phyloP scores from a whole-genome alignment of 2,329 filamentous ascomycete genomes.

The Raffaelea ambrosiae region DNA sequence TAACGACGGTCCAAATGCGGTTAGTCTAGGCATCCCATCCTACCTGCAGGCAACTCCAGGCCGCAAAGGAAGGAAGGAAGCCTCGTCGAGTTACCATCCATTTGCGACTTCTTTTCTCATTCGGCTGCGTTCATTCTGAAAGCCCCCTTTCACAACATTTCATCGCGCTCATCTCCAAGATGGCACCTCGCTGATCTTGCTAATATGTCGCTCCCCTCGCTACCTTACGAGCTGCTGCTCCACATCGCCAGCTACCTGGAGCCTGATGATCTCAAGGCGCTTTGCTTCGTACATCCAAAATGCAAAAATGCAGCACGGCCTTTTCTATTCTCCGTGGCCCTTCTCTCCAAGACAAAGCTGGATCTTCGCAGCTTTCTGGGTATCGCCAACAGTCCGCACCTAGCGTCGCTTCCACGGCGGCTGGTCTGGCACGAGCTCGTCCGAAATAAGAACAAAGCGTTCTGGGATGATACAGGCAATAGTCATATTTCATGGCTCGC shows the following conservation, averaged over 20 bases:
- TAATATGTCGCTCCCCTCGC: too few species aligned
- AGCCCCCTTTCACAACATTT: too few species aligned
- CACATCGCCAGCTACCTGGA: not conserved
- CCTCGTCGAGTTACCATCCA: too few species aligned
- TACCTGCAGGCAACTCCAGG: too few species aligned
- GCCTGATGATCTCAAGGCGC: not conserved
- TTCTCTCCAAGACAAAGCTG: slow-evolving; percentile 2
- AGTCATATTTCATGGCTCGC: not conserved
- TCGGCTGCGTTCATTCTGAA: too few species aligned
- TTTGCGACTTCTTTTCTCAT: too few species aligned
- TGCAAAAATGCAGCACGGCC: too few species aligned
- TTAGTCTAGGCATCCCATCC: too few species aligned
- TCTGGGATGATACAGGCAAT: not conserved
- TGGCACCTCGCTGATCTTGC: too few species aligned
- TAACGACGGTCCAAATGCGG: too few species aligned
- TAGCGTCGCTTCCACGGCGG: not conserved
- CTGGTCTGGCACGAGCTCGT: slow-evolving; percentile 5
- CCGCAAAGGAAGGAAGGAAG: too few species aligned
- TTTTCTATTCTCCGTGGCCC: not conserved
- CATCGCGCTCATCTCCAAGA: too few species aligned
- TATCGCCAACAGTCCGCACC: not conserved
- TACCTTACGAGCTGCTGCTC: slow-evolving; percentile 2
- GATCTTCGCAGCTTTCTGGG: not conserved
- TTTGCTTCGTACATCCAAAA: not conserved
- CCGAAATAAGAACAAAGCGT: not conserved